These are phyloP conservation scores for Flaveria ramosissima DNA, from an alignment of 129 eudicot species.

Conservation along the genomic window DNA sequence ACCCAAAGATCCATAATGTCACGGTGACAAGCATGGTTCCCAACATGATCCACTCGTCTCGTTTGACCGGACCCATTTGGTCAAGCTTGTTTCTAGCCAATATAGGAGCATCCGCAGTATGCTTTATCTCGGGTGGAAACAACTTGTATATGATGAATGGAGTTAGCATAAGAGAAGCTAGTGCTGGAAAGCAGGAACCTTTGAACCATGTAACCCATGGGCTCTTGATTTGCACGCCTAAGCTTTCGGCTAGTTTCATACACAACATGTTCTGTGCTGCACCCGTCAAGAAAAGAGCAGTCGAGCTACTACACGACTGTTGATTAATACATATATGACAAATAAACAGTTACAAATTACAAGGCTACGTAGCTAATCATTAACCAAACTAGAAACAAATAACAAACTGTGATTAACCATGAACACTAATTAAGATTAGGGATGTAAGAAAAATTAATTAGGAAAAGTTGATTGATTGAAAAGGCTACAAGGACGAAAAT, in stretches of 20 bases:
- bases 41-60: conserved; percentile 79
- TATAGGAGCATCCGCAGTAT: conserved; percentile 77
- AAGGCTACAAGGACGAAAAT: no score
- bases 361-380: no score
- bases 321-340: no score
- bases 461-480: no score
- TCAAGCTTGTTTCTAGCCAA: conserved; percentile 61
- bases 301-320: conserved; percentile 77
- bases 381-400: no score
- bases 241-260: conserved; percentile 69
- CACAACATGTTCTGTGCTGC: conserved; percentile 93
- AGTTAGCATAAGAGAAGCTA: conserved; percentile 49
- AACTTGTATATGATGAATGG: conserved; percentile 72
- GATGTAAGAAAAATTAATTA: no score
- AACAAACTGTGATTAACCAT: no score
- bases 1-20: conserved; percentile 14
- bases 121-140: conserved; percentile 74
- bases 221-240: conserved; percentile 60
- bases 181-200: conserved; percentile 67
- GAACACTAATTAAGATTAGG: no score
- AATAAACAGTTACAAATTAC: no score
- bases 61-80: conserved; percentile 72
- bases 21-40: conserved; percentile 79
- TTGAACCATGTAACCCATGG: conserved; percentile 86
- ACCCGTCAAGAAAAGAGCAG: conserved; percentile 88